Evolutionary conservation across 2,329 filamentous ascomycete species (phyloP), one percentile per base, ranked within the genome.

Genomic region (Thelonectria blattea): DNA sequence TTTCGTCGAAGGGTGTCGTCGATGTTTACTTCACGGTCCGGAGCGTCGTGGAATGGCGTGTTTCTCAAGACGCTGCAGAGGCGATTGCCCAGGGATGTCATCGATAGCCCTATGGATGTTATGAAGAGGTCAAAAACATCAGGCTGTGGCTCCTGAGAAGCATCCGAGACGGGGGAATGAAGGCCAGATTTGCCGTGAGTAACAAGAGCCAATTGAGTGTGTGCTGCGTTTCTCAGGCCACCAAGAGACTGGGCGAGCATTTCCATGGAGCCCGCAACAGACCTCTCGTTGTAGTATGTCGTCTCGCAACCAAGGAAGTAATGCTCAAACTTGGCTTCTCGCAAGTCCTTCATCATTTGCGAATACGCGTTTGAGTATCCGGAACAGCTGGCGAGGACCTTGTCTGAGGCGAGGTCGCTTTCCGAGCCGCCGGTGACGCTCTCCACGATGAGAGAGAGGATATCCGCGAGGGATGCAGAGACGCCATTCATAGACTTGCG

Each of bases 261-360:
- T 73, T 96, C 92, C 73, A 98, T 86, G 65, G 91, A 94, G 69
- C 91, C 89, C 39, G 93, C 90, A 3, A 98, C 84, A 17, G 85
- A 87, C 63, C 89, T 88, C 69, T 97, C 91, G 2, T 95, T 83
- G 32, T 85, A 83, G 72, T 96, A 96, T 58, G 94, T 85, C 50
- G 84, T 85, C 73, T 97, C 93, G 1, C 87, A 88, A 0, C 94
- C 94, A 2, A 92, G 75, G 0, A 93, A 79, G 67, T 91, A 97
- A 71, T 97, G 91, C 74, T 98, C 94, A 60, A 92, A 89, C 71
- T 94, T 96, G 10, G 93, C 91, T 74, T 98, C 94, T 62, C 87
- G 86, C 17, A 97, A 80, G 60, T 92, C 89, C 72, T 90, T 92
- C 54, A 90, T 86, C 74, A 97, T 87, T 20, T 87, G 82, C 5